These are phyloP conservation scores for Clitopilus passeckerianus DNA, from an alignment of 768 basidiomycete species.

Conservation along the genomic window DNA sequence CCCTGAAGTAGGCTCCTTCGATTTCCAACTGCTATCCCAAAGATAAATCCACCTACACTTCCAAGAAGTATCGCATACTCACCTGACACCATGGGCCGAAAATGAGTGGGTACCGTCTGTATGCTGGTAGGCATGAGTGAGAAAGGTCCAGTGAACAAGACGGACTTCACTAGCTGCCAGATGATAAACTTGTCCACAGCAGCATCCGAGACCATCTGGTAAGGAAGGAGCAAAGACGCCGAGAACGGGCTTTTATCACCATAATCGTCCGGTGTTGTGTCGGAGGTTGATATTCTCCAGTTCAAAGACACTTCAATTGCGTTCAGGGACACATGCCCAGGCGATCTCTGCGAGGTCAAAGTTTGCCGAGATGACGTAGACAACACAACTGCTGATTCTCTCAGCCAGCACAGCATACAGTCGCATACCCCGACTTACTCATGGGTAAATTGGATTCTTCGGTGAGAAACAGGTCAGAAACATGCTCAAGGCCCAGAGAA, in stretches of 20 bases:
- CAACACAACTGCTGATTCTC: slow-evolving; percentile 3
- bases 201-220: slow-evolving; percentile 45
- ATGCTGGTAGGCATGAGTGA: not conserved
- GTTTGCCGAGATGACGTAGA: slow-evolving; percentile 14
- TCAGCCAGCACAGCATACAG: slow-evolving; percentile 1
- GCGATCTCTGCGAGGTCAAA: slow-evolving; percentile 9
- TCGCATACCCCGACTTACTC: not conserved
- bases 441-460: not conserved
- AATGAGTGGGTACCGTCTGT: slow-evolving; percentile 73
- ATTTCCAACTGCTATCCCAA: slow-evolving; percentile 47
- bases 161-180: slow-evolving; percentile 56
- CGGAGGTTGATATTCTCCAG: slow-evolving; percentile 21
- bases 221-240: slow-evolving; percentile 48
- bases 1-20: slow-evolving; percentile 44
- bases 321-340: slow-evolving; percentile 37
- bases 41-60: slow-evolving; percentile 1
- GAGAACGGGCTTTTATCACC: slow-evolving; percentile 46
- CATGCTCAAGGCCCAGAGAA: slow-evolving; percentile 34
- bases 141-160: not conserved
- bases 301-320: slow-evolving; percentile 28
- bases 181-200: slow-evolving; percentile 49
- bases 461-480: not conserved
- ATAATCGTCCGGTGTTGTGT: slow-evolving; percentile 3
- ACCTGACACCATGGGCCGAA: slow-evolving; percentile 70
- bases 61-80: slow-evolving; percentile 12